Evolutionary conservation across 2,329 filamentous ascomycete genomes (phyloP), one percentile per base, ranked within the genome.

Genomic region (Aspergillus terreus): DNA sequence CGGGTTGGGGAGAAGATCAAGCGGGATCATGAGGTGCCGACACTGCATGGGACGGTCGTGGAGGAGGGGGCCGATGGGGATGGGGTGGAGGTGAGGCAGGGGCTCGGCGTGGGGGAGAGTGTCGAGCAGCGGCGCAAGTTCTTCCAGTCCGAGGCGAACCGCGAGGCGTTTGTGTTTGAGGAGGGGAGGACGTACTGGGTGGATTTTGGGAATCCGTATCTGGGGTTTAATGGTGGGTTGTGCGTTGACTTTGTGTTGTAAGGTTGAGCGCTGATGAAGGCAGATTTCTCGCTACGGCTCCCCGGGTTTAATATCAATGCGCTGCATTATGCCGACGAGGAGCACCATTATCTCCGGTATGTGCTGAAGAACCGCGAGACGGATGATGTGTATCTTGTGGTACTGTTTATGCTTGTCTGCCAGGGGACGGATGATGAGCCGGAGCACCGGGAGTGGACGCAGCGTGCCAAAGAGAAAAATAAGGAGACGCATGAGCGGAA

Each of bases 191-290:
- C 77, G 51, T 88, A 88, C 71, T 72, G 77, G 53, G 80, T 78
- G 57, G 85, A 88, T 67, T 97, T 99, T 71, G 95, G 86, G 71
- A 97, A 97, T 68, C 87, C 88, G 1, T 96, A 95, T 71, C 72
- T 99, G 43, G 90, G 95, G 70, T 96, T 97, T 68, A 87, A 85
- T 64, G 81, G 81, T 82, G 59, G 64, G 49, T 47, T 43, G 21
- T 10, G n/a, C 42, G 11, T 46, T 17, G 4, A 1, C 36, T 36
- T 36, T 42, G 38, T 48, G 23, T 42, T 45, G 30, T 32, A 38
- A 44, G 27, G 35, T 7, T 17, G 50, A 19, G 30, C 47, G 49
- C 27, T 45, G 2, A 36, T 38, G 46, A 15, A 3, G 35, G 4
- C 51, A 69, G 66, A 70, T 59, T 71, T 76, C 49, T 67, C 69